Conservation (phyloP, 257 asterid species). For the Rubia yunnanensis region DNA sequence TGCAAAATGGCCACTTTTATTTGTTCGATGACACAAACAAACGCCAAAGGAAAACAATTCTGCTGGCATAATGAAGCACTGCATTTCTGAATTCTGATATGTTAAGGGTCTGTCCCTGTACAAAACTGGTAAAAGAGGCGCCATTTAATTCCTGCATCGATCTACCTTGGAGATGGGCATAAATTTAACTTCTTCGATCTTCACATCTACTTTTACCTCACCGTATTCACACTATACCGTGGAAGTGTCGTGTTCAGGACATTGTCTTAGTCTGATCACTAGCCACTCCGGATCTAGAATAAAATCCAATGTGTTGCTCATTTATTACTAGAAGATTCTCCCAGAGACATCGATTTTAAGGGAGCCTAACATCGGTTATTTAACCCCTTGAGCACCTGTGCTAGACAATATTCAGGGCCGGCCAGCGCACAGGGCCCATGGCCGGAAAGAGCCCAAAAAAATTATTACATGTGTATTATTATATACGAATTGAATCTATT, state of each 20-base stretch:
- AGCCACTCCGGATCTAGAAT: too few species aligned
- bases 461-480: too few species aligned
- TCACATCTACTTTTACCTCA: background rate
- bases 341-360: too few species aligned
- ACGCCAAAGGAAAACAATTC: background rate
- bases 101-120: background rate
- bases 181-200: background rate
- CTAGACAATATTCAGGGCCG: too few species aligned
- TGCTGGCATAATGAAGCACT: constrained; percentile 9
- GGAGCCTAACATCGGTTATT: too few species aligned
- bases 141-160: background rate
- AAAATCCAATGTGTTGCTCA: too few species aligned
- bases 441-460: too few species aligned
- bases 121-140: background rate
- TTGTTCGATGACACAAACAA: background rate
- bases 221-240: background rate
- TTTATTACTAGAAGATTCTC: too few species aligned
- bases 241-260: background rate
- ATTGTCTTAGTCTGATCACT: too few species aligned
- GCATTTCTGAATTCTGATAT: constrained; percentile 1
- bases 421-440: too few species aligned
- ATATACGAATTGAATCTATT: too few species aligned
- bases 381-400: too few species aligned
- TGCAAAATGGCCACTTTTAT: background rate
- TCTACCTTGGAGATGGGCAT: background rate